Base-by-base conservation (phyloP, 2,329 filamentous ascomycete species). In the Xylaria sp. region DNA sequence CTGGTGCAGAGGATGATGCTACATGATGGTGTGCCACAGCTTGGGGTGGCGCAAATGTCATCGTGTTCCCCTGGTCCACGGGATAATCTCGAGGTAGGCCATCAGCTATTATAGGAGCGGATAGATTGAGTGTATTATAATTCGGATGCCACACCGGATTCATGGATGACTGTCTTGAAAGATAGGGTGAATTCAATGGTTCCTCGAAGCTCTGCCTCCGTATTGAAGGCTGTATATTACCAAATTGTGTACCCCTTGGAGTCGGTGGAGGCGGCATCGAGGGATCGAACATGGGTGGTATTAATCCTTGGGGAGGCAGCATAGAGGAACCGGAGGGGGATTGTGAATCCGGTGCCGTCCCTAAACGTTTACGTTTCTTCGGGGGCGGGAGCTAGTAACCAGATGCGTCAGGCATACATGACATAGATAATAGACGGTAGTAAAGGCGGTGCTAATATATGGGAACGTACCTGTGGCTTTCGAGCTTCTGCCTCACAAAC, bases 181-280 rank as follows among this genome's bases (percentile, higher is more conserved):
- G n/a, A 36, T 27, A 34, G 17, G 42, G 3, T 14, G 24, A n/a
- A 51, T 19, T 36, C 7, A 1, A 12, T 3, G 32, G 12, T 39
- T 17, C 2, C 1, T 21, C 47, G 34, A 17, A 54, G 17, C 32
- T 47, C 53, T 58, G 59, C 19, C 50, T 32, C 12, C 19, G 45
- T 14, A 24, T 24, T 14, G 39, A 59, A 27, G 54, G 61, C 9
- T 61, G 58, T n/a, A 50, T 36, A 32, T 42, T 30, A 36, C 19
- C 9, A 24, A 21, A 53, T 32, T 53, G 53, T 11, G 12, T 19
- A 36, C 42, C 11, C 12, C 7, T 57, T 47, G 24, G 24, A 27
- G 4, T 4, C 24, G 24, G 24, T 4, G 24, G 24, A 27, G 24
- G 24, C 24, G 24, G 24, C 24, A 27, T 27, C 2, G 24, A 2